Conservation (phyloP, 2,329 filamentous ascomycete species). For the Talaromyces sp. region DNA sequence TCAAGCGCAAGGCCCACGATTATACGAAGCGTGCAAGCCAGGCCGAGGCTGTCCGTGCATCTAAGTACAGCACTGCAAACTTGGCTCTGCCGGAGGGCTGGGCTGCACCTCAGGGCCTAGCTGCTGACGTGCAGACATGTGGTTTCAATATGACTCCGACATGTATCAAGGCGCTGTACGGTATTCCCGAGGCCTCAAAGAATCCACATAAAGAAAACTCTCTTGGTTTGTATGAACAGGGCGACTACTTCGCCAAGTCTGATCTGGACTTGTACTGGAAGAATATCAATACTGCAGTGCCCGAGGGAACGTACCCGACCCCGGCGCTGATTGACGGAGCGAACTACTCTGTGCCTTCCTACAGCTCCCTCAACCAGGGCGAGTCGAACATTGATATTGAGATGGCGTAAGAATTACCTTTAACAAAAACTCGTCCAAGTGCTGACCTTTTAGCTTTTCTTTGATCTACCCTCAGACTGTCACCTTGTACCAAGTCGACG, state of each 20-base stretch:
- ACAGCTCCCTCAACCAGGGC: constrained; percentile 28
- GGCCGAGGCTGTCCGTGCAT: constrained; percentile 2
- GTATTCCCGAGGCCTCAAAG: constrained; percentile 1
- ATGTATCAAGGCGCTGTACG: constrained; percentile 10
- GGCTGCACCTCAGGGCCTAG: neutral
- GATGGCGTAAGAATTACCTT: constrained; percentile 35
- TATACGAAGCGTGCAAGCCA: constrained; percentile 1
- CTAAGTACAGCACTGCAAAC: neutral
- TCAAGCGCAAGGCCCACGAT: constrained; percentile 4
- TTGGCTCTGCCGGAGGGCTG: neutral
- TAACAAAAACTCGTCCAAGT: neutral
- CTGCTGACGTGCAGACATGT: constrained; percentile 1
- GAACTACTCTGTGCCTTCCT: constrained; percentile 34
- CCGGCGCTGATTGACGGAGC: constrained; percentile 23
- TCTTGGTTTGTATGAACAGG: constrained; percentile 11
- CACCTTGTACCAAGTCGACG: constrained; percentile 48
- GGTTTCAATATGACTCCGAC: constrained; percentile 10
- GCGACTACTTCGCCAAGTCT: constrained; percentile 11
- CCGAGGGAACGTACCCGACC: constrained; percentile 8
- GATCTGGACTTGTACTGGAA: constrained; percentile 11
- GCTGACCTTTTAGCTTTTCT: constrained; percentile 29
- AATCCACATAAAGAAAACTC: constrained; percentile 4
- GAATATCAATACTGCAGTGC: constrained; percentile 8
- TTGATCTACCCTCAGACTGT: constrained; percentile 50
- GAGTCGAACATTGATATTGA: constrained; percentile 54